Conservation (phyloP, 441 rosid genomes). For the Syzygium malaccense region DNA sequence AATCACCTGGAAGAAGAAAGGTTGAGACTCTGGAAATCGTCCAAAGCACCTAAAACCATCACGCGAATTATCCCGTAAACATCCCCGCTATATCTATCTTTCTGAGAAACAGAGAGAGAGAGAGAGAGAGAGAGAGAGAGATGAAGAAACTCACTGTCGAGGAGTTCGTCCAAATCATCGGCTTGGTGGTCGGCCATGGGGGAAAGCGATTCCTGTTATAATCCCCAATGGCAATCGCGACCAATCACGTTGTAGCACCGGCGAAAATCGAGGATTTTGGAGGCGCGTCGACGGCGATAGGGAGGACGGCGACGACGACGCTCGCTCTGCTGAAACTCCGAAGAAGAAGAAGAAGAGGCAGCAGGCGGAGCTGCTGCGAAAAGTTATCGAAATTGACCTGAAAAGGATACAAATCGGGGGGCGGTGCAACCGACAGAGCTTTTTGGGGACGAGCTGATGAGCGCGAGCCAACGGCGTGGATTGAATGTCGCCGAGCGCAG, state of each 20-base stretch:
- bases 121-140: background rate
- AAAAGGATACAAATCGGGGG: background rate
- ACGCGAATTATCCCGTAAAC: background rate
- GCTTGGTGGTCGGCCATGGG: slow-evolving; percentile 46
- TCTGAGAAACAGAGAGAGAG: background rate
- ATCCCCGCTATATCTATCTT: background rate
- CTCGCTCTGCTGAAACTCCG: background rate
- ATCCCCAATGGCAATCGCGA: background rate
- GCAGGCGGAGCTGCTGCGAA: background rate
- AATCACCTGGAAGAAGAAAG: slow-evolving; percentile 44
- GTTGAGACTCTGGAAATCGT: slow-evolving; percentile 86
- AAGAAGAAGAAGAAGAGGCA: background rate
- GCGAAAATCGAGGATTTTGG: background rate
- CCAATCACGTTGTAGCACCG: background rate
- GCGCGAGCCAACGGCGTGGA: background rate
- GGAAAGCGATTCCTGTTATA: background rate
- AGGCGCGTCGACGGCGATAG: background rate
- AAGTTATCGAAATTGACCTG: too few species aligned
- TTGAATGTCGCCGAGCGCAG: background rate
- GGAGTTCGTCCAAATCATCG: slow-evolving; percentile 91
- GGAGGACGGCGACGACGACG: background rate
- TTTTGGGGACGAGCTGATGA: background rate
- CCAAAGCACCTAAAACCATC: slow-evolving; percentile 74
- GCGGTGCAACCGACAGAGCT: background rate
- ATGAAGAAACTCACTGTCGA: slow-evolving; percentile 48